Evolutionary conservation across 306 rosid species (phyloP), one percentile per base, ranked within the genome.

Genomic region (Amphicarpaea edgeworthii): DNA sequence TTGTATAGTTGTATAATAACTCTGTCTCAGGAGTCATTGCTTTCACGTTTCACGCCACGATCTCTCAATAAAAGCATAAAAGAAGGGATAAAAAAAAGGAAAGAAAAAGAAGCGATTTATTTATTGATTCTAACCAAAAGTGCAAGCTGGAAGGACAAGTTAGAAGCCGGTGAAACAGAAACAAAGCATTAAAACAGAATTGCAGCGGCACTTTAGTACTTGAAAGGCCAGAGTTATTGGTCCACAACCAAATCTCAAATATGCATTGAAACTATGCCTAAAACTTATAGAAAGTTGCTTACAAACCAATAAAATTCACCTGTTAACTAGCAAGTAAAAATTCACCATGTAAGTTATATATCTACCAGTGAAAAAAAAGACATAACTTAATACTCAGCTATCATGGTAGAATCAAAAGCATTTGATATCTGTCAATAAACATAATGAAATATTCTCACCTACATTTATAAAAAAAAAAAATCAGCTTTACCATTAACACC

Each of bases 31-130:
- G 74, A 74, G 85, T 85, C 86, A 77, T 85, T 85, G 76, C 70
- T 80, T 82, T 82, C 70, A 87, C 82, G 88, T 86, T 83, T 87
- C 86, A 82, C 76, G 84, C 89, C 78, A 73, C 84, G 24, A 81
- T 76, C 78, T 76, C 78, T 53, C 63, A 65, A 45, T 17, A 28
- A 30, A 54, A 50, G 12, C 71, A 78, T 3, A 78, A 82, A 75
- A 72, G 41, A 76, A 43, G 43, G 40, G 55, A 51, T 1, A 21
- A 10, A 11, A 0, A 42, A 58, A 46, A 14, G 24, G 30, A 14
- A 37, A 43, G n/a, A 41, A 37, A 43, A 34, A 8, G 23, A 19
- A 53, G 2, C 15, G 0, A 32, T 70, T 65, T 17, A 7, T 67
- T 60, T 45, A 40, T 57, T 14, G 2, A 40, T 57, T 26, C 2